A percentile compares a stretch with the other conserved stretches of the same genome.
Evolutionary conservation across 2,329 filamentous ascomycete genomes (phyloP).

Genomic region (Phyllosticta paracitricarpa): DNA sequence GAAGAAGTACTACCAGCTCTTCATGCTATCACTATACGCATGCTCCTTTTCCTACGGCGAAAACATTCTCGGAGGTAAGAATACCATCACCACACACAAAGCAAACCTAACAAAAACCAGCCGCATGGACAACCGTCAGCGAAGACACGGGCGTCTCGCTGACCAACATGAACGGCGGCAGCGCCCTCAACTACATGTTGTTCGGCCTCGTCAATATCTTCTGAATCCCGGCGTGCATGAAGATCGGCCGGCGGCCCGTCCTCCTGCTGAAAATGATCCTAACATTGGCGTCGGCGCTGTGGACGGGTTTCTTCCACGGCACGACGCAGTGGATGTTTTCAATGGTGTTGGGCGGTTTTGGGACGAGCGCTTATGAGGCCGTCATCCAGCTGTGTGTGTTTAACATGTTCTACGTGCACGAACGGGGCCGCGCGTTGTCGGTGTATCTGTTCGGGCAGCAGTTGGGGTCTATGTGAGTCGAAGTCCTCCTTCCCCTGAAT

Average conservation of each 20-base stretch:
- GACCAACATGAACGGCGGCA: slow-evolving; percentile 33
- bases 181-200: slow-evolving; percentile 32
- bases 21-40: slow-evolving; percentile 31
- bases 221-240: slow-evolving; percentile 29
- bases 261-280: slow-evolving; percentile 27
- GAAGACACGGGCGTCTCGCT: slow-evolving; percentile 29
- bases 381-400: slow-evolving; percentile 32
- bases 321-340: slow-evolving; percentile 24
- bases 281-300: slow-evolving; percentile 22
- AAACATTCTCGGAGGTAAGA: slow-evolving; percentile 26
- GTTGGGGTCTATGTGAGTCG: slow-evolving; percentile 23
- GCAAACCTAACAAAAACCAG: slow-evolving; percentile 9
- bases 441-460: slow-evolving; percentile 33
- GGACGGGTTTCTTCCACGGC: slow-evolving; percentile 21
- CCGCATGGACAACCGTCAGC: slow-evolving; percentile 33
- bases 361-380: slow-evolving; percentile 29
- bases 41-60: slow-evolving; percentile 33
- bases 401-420: slow-evolving; percentile 31
- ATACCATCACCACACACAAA: not conserved
- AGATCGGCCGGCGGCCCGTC: slow-evolving; percentile 31
- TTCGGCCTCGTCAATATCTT: slow-evolving; percentile 34
- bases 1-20: slow-evolving; percentile 33
- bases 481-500: not conserved
- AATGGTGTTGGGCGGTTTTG: slow-evolving; percentile 23
- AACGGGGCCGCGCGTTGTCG: slow-evolving; percentile 28